These are phyloP conservation scores for Alnus rubra DNA, from an alignment of 306 rosid species.

Conservation along the genomic window DNA sequence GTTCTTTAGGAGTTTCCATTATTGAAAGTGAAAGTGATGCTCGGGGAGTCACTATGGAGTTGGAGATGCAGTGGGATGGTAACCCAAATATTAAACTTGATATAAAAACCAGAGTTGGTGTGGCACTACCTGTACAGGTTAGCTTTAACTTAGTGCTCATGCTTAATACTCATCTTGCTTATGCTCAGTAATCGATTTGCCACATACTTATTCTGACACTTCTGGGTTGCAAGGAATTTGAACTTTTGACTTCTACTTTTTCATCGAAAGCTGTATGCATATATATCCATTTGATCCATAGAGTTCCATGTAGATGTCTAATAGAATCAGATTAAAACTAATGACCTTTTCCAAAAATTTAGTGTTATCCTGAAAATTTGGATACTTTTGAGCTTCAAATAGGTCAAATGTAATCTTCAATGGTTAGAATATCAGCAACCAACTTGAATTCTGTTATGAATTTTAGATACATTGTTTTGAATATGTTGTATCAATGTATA, in stretches of 20 bases:
- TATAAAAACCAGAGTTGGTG: slow-evolving; percentile 76
- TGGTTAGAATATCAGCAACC: neutral
- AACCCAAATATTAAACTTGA: slow-evolving; percentile 76
- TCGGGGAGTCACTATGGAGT: slow-evolving; percentile 70
- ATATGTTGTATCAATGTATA: too few species aligned
- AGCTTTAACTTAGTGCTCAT: slow-evolving; percentile 18
- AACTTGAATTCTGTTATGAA: neutral
- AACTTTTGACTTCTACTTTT: neutral
- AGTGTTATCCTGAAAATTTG: neutral
- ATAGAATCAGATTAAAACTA: neutral
- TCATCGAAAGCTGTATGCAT: neutral
- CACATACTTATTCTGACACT: neutral
- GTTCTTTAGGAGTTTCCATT: slow-evolving; percentile 59
- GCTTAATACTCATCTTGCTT: neutral
- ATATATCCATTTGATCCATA: neutral
- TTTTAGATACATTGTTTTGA: too few species aligned
- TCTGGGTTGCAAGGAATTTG: neutral
- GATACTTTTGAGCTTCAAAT: neutral
- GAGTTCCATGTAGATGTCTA: neutral
- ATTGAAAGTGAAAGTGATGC: slow-evolving; percentile 60
- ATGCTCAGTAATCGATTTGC: neutral
- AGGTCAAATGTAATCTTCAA: neutral
- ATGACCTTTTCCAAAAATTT: neutral
- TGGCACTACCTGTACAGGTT: slow-evolving; percentile 86
- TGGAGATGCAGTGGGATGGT: slow-evolving; percentile 98